Conservation (phyloP, 2,329 filamentous ascomycete species). For the Nemania sp. region DNA sequence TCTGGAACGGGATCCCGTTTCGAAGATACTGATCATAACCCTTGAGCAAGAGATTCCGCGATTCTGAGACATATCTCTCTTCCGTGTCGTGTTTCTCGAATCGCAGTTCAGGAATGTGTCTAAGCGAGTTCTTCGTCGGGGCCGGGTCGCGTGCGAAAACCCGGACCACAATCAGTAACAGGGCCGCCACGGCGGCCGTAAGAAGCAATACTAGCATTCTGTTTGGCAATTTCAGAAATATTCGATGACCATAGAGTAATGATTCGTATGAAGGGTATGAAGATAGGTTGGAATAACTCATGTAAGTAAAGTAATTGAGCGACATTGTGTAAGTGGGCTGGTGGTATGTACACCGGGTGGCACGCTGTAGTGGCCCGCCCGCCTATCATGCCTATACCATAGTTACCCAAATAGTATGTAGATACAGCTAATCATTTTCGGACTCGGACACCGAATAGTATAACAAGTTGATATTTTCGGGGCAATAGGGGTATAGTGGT, state of each 20-base stretch:
- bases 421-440: neutral
- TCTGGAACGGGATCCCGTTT: slow-evolving; percentile 19
- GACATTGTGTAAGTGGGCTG: neutral
- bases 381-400: neutral
- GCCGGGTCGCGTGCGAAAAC: neutral
- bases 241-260: neutral
- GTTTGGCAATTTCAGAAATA: neutral
- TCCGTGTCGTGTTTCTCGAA: slow-evolving; percentile 12
- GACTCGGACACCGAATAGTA: neutral
- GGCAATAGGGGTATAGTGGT: no score
- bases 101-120: slow-evolving; percentile 14
- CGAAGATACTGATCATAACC: slow-evolving; percentile 17
- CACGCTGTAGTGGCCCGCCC: neutral
- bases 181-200: neutral
- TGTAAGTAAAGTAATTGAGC: neutral
- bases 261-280: neutral
- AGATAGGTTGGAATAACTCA: neutral
- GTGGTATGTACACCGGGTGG: neutral
- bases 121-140: slow-evolving; percentile 6
- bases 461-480: neutral
- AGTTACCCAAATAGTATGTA: neutral
- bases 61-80: neutral
- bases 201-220: neutral
- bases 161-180: neutral
- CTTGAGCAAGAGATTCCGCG: neutral